Percentiles rank a stretch among this genome's conserved stretches.
Evolutionary conservation across 352 stramenopile species (phyloP).

Genomic region (Lagenidium sp.): DNA sequence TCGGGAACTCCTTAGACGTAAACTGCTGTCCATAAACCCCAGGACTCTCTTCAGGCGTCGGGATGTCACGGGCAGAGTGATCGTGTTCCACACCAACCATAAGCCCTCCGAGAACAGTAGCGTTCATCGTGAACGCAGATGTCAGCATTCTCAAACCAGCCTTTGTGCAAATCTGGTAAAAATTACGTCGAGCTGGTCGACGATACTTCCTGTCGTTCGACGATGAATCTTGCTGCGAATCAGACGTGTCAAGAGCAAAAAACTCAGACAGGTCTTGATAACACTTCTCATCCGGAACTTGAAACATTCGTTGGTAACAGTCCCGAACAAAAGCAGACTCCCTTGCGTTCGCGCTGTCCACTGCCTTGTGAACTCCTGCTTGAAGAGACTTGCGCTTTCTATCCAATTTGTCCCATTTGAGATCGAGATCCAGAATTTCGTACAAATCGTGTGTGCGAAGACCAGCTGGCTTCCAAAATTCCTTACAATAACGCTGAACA

Average conservation of each 20-base stretch:
- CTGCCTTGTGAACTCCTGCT: slow-evolving; percentile 45
- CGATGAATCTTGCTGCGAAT: slow-evolving; percentile 38
- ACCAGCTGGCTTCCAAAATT: slow-evolving; percentile 85
- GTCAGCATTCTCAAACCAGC: slow-evolving; percentile 61
- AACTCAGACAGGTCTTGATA: slow-evolving; percentile 84
- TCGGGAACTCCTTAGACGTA: slow-evolving; percentile 77
- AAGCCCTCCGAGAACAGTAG: slow-evolving; percentile 71
- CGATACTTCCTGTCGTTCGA: slow-evolving; percentile 54
- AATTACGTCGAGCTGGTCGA: slow-evolving; percentile 71
- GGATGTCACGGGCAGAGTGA: slow-evolving; percentile 47
- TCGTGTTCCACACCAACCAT: slow-evolving; percentile 66
- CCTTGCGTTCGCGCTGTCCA: slow-evolving; percentile 57
- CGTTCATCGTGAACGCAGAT: slow-evolving; percentile 80
- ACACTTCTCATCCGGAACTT: slow-evolving; percentile 66
- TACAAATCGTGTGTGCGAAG: slow-evolving; percentile 76
- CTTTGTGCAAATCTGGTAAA: slow-evolving; percentile 87
- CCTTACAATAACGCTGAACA: slow-evolving; percentile 87
- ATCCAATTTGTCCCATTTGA: slow-evolving; percentile 86
- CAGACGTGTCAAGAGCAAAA: slow-evolving; percentile 68
- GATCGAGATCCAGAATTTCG: slow-evolving; percentile 79
- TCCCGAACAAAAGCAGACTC: slow-evolving; percentile 75
- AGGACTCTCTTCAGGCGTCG: slow-evolving; percentile 68
- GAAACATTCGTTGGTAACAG: slow-evolving; percentile 74
- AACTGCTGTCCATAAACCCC: slow-evolving; percentile 64
- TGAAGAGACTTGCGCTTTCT: slow-evolving; percentile 75